Base-by-base conservation (phyloP, 805 yeast genomes). In the Candida awuae region DNA sequence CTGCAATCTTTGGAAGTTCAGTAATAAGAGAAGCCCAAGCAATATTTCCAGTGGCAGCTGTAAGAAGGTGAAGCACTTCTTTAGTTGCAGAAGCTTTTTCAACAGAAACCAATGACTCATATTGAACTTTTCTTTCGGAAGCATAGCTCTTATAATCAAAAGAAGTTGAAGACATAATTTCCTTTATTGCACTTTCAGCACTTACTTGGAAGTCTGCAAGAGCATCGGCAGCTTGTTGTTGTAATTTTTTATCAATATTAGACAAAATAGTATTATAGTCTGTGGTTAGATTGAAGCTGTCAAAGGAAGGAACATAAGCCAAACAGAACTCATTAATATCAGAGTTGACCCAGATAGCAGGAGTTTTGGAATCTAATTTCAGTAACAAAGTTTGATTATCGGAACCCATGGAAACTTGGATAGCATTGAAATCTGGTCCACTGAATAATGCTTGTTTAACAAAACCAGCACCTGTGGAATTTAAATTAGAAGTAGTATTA, bases 331-430 rank as follows among this genome's bases (percentile, higher is more conserved):
- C 44, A 29, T 45, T 45, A 4, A 30, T 13, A 13, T 32, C 41
- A 1, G 48, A 33, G 36, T 70, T 64, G 15, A 77, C 73, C 83
- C 84, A 79, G 10, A 80, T 60, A 48, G 78, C 84, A 0, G 80
- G 67, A 0, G 84, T 75, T 3, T 84, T 85, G 2, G 85, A 77
- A 48, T 80, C 87, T 16, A 80, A 52, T 31, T 76, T 56, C 9
- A 78, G 70, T 12, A 62, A 63, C 4, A 77, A 59, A 13, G 63
- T 58, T 50, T 77, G 77, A 2, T 64, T 52, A 1, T 77, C 68
- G 0, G 80, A 67, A 12, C 87, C 87, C 29, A 80, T 53, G 12
- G 53, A 42, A 23, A 71, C 41, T 6, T 59, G 57, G 4, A 68
- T 66, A 4, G 70, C 56, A 44, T 66, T 68, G 20, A 46, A 47